Conservation (phyloP, 345 rosid species). For the Linum trigynum region DNA sequence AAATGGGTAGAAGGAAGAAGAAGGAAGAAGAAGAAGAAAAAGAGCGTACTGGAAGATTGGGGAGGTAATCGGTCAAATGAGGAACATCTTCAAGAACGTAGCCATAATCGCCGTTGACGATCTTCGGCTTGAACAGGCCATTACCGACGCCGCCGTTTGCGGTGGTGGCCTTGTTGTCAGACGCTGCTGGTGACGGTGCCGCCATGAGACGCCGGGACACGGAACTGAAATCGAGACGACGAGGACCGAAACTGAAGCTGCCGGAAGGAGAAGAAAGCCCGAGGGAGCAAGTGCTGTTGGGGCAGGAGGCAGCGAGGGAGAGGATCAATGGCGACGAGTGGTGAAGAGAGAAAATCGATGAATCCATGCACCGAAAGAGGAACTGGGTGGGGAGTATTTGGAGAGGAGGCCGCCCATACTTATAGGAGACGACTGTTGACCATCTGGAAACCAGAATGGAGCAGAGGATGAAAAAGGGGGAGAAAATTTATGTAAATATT, state of each 20-base stretch:
- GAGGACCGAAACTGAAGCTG: not conserved
- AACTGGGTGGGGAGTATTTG: not conserved
- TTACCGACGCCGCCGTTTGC: not conserved
- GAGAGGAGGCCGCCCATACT: not conserved
- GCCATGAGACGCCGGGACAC: not conserved
- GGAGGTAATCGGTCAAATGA: slow-evolving; percentile 38
- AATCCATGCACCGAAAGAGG: not conserved
- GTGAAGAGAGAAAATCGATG: not conserved
- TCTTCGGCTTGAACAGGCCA: slow-evolving; percentile 19
- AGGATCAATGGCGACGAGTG: not conserved
- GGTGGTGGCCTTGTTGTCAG: not conserved
- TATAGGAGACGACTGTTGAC: not conserved
- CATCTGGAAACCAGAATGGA: too few relatives aligned
- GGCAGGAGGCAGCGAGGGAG: not conserved
- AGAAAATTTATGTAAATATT: too few relatives aligned
- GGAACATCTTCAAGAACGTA: slow-evolving; percentile 50
- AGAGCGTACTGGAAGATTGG: slow-evolving; percentile 30
- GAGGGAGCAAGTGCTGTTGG: not conserved
- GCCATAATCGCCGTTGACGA: slow-evolving; percentile 28
- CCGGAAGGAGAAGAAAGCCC: not conserved
- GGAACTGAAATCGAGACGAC: not conserved
- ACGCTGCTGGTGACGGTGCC: not conserved
- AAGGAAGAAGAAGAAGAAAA: not conserved
- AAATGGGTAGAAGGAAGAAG: not conserved
- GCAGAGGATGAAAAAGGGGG: too few relatives aligned